Evolutionary conservation across 768 basidiomycete species (phyloP), one percentile per base, ranked within the genome.

Genomic region (Strobilomyces dryophilus): DNA sequence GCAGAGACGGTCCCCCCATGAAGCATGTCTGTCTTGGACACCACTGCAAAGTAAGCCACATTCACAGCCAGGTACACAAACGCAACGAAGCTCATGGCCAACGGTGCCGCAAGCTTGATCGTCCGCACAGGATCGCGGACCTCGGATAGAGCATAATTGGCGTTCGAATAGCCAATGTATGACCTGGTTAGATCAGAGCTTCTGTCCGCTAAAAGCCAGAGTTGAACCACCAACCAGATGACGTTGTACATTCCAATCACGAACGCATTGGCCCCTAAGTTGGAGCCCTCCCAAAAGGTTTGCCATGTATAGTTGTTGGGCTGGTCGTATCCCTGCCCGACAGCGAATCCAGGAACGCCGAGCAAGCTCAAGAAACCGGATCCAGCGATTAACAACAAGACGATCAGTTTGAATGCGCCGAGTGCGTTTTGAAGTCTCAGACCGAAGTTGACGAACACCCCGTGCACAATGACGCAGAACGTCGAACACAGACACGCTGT

Each of bases 71-170:
- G 41, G 57, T 90, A 91, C 6, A 83, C 74, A 0, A 76, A 56
- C 0, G 80, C 75, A 17, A 88, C 81, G 21, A 75, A 72, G 8
- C 74, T 46, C 74, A 89, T 79, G 0, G 85, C 86, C 4, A 85
- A 61, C 1, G 87, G 85, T 1, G 83, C 85, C 0, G 87, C 89
- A 11, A 77, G 73, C 60, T 83, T 87, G 62, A 91, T 79, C 1
- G 87, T 89, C 36, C 77, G 74, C 5, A 89, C 77, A 0, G 87
- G 89, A 55, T 89, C 77, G 18, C 76, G 76, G 8, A 87, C 74
- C 61, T 91, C 87, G 4, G 84, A 85, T 5, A 89, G 71, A 0
- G 82, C 83, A 57, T 86, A 88, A 61, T 89, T 88, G 9, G 85
- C 86, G 53, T 85, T 87, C 3, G 82, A 79, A 62, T 88, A 90